A percentile compares a stretch with the other conserved stretches of the same genome.
phyloP scores from a whole-genome alignment of 192 early-diverging fungal genomes.

The Coemansia sp. region DNA sequence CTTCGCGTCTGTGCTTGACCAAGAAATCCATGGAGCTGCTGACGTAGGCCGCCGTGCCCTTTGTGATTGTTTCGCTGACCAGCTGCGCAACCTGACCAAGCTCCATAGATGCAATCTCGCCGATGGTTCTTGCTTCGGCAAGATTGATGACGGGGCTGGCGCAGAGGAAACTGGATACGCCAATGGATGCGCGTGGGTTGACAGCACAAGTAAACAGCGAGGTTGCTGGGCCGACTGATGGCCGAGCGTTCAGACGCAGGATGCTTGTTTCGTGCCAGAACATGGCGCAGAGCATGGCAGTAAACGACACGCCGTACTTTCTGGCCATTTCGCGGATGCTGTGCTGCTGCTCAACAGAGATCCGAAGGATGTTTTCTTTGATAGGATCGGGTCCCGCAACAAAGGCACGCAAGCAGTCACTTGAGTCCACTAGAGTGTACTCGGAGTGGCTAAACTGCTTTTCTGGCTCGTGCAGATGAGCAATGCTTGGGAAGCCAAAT shows the following conservation, averaged over 20 bases:
- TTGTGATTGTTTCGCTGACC: conserved; percentile 14
- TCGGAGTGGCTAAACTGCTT: conserved; percentile 29
- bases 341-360: conserved; percentile 27
- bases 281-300: conserved; percentile 31
- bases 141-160: conserved; percentile 37
- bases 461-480: conserved; percentile 7
- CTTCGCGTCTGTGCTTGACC: conserved; percentile 12
- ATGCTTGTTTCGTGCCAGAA: conserved; percentile 37
- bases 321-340: conserved; percentile 26
- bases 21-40: conserved; percentile 34
- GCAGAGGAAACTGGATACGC: conserved; percentile 20
- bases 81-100: conserved; percentile 19
- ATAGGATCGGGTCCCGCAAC: conserved; percentile 12
- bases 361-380: conserved; percentile 14
- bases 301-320: conserved; percentile 23
- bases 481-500: conserved; percentile 29
- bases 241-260: conserved; percentile 12
- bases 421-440: conserved; percentile 23
- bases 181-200: conserved; percentile 27
- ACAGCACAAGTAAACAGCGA: conserved; percentile 43
- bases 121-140: conserved; percentile 11
- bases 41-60: conserved; percentile 16
- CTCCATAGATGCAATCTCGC: conserved; percentile 17
- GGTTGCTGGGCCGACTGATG: conserved; percentile 2
- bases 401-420: conserved; percentile 19